A percentile compares a stretch with the other conserved stretches of the same genome.
Evolutionary conservation across 495 filamentous ascomycete species (phyloP).

Genomic region (Daldinia concentrica): DNA sequence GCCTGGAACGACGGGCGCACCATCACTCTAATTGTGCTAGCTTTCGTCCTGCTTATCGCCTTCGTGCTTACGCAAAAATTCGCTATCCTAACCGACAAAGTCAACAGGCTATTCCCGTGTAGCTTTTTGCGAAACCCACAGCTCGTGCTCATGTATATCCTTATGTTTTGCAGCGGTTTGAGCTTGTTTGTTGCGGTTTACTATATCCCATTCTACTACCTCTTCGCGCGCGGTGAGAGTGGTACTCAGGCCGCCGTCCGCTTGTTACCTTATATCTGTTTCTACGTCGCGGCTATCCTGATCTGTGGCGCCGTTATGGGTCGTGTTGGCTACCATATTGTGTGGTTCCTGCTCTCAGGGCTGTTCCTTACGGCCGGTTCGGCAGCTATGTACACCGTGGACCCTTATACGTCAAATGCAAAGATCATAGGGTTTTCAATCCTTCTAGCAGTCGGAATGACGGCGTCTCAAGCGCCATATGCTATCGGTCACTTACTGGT

Average conservation of each 20-base stretch:
- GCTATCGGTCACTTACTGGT: conserved; percentile 61
- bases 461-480: conserved; percentile 59
- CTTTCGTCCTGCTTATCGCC: conserved; percentile 55
- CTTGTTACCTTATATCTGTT: conserved; percentile 61
- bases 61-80: conserved; percentile 60
- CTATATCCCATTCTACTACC: conserved; percentile 60
- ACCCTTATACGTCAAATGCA: conserved; percentile 40
- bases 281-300: conserved; percentile 53
- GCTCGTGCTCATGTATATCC: conserved; percentile 19
- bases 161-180: conserved; percentile 26
- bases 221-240: conserved; percentile 52
- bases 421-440: conserved; percentile 61
- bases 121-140: conserved; percentile 46
- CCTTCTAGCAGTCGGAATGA: conserved; percentile 61
- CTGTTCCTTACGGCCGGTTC: conserved; percentile 56
- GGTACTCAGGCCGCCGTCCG: conserved; percentile 51
- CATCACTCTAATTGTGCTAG: conserved; percentile 59
- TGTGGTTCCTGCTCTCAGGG: conserved; percentile 64
- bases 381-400: conserved; percentile 59
- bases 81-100: conserved; percentile 53
- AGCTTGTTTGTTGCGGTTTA: conserved; percentile 54
- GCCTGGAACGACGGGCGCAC: conserved; percentile 55
- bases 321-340: conserved; percentile 61
- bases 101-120: conserved; percentile 60
- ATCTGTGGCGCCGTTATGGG: conserved; percentile 58